Evolutionary conservation across 768 basidiomycete species (phyloP), one percentile per base, ranked within the genome.

Genomic region (Royoungia palumana): DNA sequence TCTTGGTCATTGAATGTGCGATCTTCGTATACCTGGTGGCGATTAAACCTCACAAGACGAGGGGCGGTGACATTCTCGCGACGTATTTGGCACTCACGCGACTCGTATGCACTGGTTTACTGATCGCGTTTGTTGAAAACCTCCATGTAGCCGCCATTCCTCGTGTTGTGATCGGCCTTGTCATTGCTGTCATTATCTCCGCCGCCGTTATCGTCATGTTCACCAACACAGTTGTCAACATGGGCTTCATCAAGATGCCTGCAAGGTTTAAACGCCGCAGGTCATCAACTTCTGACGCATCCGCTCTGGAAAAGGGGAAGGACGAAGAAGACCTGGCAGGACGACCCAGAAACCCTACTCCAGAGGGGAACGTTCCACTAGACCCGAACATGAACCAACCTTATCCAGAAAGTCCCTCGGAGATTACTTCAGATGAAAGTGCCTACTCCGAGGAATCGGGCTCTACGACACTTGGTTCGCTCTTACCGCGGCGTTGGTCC

Each of bases 91-190:
- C 80, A 35, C 72, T 87, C 55, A 77, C 82, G 11, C 78, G 92
- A 22, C 69, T 94, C 8, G 71, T 84, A 11, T 84, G 80, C 47
- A 82, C 83, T 22, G 85, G 81, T 6, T 63, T 92, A 19, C 71
- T 89, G 71, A 77, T 95, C 53, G 81, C 89, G 0, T 96, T 94
- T 65, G 70, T 91, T 40, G 76, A 88, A 53, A 70, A 67, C 9
- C 61, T 93, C 21, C 65, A 73, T 6, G 75, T 94, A 28, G 69
- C 74, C 16, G 75, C 92, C 35, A 95, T 95, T 57, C 83, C 88
- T 1, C 80, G 92, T 17, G 86, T 89, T 2, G 84, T 79, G 28
- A 83, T 96, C 47, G 92, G 91, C 19, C 76, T 88, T 48, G 77
- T 91, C 53, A 75, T 81, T 34, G 81, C 83, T 12, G 79, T 87